Percentiles rank a stretch among this genome's conserved stretches.
These are phyloP conservation scores for Primulina eburnea DNA, from an alignment of 257 asterid species.

Conservation along the genomic window DNA sequence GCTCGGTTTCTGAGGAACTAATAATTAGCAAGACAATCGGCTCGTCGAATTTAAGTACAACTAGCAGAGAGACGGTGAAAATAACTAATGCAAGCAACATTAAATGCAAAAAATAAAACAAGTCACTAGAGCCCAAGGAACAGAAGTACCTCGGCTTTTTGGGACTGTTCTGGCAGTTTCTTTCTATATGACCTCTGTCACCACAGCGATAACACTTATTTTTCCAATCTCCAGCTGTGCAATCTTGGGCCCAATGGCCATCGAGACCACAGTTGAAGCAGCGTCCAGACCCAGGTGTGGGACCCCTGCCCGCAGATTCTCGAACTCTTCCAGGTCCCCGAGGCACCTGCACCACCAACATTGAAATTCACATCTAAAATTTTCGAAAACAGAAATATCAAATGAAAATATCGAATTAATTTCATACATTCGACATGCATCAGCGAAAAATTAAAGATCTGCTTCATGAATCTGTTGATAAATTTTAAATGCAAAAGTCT, in stretches of 20 bases:
- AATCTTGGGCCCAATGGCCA: conserved; percentile 99
- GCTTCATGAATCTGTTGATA: not conserved
- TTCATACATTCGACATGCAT: not conserved
- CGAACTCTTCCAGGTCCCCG: conserved; percentile 98
- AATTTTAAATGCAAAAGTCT: not conserved
- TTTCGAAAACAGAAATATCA: not conserved
- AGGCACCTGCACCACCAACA: conserved; percentile 56
- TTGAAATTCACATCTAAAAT: not conserved
- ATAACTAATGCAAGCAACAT: not conserved
- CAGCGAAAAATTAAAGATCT: not conserved
- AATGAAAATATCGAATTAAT: not conserved
- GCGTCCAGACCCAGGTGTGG: conserved; percentile 99
- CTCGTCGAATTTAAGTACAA: not conserved
- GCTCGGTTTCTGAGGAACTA: not conserved
- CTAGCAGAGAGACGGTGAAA: not conserved
- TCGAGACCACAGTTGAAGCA: conserved; percentile 98
- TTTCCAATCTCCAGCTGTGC: conserved; percentile 99
- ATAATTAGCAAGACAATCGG: not conserved
- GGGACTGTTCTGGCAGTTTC: conserved; percentile 91
- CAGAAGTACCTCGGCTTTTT: conserved; percentile 60
- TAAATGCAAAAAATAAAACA: not conserved
- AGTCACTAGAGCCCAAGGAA: not conserved
- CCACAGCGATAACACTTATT: conserved; percentile 97
- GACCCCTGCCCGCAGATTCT: conserved; percentile 80
- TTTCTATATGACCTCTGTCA: conserved; percentile 92